Base-by-base conservation (phyloP, 345 rosid species). In the Eucalyptus erythrocorys region DNA sequence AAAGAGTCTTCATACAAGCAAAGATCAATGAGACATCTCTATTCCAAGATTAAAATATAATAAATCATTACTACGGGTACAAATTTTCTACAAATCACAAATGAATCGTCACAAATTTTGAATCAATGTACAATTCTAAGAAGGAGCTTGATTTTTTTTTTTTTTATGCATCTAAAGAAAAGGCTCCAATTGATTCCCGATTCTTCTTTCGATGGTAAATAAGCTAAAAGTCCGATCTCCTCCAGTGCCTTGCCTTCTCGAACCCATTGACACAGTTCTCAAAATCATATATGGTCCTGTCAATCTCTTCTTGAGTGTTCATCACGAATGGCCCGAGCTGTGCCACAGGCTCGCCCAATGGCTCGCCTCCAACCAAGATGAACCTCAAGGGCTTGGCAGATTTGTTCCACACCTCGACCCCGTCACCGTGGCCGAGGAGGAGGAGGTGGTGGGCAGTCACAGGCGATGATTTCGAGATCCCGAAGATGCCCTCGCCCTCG, bases 251-350 rank as follows among this genome's bases (percentile, higher is more conserved):
- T 43, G 98, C 98, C 87, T 95, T 97, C 91, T 97, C 98, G 48
- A 97, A 97, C 8, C 99, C 99, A 88, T 96, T 96, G 24, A 88
- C 89, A 47, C 87, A 95, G 24, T 95, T 95, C 81, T 96, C 96
- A 89, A 93, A 96, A 92, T 97, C 99, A 66, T 94, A 94, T 43
- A 95, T 87, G 0, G 98, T 93, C 42, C 90, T 93, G 40, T 95
- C 98, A 51, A 97, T 95, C 93, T 97, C 98, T 76, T 94, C 96
- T 85, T 96, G 93, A 21, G 95, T 95, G 89, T 97, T 97, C 99
- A 97, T 96, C 89, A 97, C 99, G 90, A 96, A 96, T 19, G 98
- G 99, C 71, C 98, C 99, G 48, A 91, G 90, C 87, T 96, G 99
- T 30, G 86, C 96, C 48, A 97, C 43, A 7, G 98, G 98, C 87